phyloP scores from a whole-genome alignment of 768 basidiomycete genomes.

The Lactarius akahatsu region DNA sequence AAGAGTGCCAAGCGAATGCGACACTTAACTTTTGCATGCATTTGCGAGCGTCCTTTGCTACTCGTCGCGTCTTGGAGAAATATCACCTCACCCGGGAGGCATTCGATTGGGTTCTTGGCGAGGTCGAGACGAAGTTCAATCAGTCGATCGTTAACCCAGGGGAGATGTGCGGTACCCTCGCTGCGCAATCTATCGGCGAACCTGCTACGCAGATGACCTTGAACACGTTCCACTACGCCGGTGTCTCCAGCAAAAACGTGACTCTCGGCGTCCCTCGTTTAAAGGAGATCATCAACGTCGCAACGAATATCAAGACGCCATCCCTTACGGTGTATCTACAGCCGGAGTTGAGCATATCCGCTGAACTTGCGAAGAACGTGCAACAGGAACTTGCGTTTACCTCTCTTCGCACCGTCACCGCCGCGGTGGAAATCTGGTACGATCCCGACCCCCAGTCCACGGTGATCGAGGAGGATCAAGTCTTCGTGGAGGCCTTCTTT shows the following conservation, averaged over 20 bases:
- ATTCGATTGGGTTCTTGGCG: conserved; percentile 96
- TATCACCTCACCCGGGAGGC: conserved; percentile 89
- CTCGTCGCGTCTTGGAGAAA: conserved; percentile 84
- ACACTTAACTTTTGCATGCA: conserved; percentile 94
- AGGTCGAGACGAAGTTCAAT: conserved; percentile 96
- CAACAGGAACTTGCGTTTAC: conserved; percentile 94
- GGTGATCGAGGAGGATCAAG: conserved; percentile 92
- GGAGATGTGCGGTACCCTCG: conserved; percentile 98
- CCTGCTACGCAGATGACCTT: conserved; percentile 99
- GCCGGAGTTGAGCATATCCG: conserved; percentile 61
- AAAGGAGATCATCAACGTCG: conserved; percentile 99
- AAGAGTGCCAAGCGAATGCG: conserved; percentile 82
- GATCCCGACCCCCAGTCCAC: conserved; percentile 91
- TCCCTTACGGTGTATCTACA: conserved; percentile 91
- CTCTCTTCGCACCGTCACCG: conserved; percentile 89
- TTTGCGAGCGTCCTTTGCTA: conserved; percentile 82
- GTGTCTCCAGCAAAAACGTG: conserved; percentile 99
- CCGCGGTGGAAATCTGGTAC: conserved; percentile 96
- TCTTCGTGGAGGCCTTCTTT: conserved; percentile 99
- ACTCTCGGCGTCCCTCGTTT: conserved; percentile 98
- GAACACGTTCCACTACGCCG: conserved; percentile 99
- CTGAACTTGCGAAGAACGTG: conserved; percentile 75
- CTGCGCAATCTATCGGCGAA: conserved; percentile 98
- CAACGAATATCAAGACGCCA: conserved; percentile 97
- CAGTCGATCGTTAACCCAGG: conserved; percentile 89